phyloP scores from a whole-genome alignment of 225 moss, liverwort and hornwort species.

The Rhytidiadelphus loreus region DNA sequence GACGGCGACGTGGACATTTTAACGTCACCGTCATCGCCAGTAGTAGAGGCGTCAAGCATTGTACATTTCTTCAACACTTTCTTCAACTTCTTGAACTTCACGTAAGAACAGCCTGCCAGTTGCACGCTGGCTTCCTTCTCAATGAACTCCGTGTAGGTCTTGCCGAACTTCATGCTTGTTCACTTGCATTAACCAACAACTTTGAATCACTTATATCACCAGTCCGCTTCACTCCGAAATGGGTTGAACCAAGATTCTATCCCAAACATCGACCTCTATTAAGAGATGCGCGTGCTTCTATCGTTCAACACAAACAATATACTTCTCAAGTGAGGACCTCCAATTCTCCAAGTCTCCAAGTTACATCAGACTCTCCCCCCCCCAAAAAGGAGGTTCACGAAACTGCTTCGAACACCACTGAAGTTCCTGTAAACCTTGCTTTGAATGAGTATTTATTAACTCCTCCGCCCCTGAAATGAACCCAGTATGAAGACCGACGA shows the following conservation, averaged over 20 bases:
- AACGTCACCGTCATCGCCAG: neutral
- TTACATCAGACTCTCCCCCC: neutral
- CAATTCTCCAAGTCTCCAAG: neutral
- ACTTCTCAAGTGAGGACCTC: neutral
- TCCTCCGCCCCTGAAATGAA: neutral
- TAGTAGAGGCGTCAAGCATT: slow-evolving; percentile 10
- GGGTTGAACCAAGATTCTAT: neutral
- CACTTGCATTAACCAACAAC: neutral
- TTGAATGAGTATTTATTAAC: too few relatives aligned
- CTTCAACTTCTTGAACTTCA: slow-evolving; percentile 81
- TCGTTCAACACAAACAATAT: neutral
- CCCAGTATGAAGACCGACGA: neutral
- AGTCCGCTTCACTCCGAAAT: neutral
- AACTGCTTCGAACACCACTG: neutral
- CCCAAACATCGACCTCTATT: neutral
- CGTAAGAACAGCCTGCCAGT: slow-evolving; percentile 59
- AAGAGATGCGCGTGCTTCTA: neutral
- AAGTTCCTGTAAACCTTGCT: neutral
- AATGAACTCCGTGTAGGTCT: slow-evolving; percentile 59
- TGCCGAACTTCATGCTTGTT: slow-evolving; percentile 78
- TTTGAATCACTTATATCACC: neutral
- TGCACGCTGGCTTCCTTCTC: slow-evolving; percentile 53
- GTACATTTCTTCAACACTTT: slow-evolving; percentile 80
- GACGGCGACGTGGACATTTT: neutral
- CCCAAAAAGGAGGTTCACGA: neutral